Evolutionary conservation across 192 early-diverging fungal species (phyloP).

Genomic region (Coemansia sp.): DNA sequence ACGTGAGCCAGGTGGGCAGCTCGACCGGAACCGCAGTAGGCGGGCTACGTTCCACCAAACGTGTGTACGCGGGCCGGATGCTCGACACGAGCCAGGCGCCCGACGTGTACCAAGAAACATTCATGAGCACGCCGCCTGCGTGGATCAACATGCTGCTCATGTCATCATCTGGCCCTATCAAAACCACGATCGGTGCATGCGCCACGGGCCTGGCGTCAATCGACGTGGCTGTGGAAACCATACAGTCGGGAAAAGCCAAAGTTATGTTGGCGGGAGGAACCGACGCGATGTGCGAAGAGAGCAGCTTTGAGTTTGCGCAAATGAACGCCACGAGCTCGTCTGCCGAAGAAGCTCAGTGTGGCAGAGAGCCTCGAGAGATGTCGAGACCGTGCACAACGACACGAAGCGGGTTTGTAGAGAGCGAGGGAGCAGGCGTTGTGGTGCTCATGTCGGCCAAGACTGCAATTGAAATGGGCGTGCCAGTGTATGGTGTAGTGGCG

Average conservation of each 20-base stretch:
- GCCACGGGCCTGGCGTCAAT: constrained; percentile 90
- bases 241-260: constrained; percentile 86
- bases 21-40: constrained; percentile 84
- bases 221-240: constrained; percentile 88
- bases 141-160: constrained; percentile 96
- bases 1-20: constrained; percentile 91
- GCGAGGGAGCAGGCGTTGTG: constrained; percentile 86
- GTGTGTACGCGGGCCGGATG: constrained; percentile 76
- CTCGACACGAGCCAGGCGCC: constrained; percentile 81
- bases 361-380: constrained; percentile 88
- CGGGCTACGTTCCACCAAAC: constrained; percentile 71
- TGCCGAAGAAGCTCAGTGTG: constrained; percentile 72
- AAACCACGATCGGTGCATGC: constrained; percentile 77
- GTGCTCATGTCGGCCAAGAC: constrained; percentile 83
- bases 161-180: constrained; percentile 90
- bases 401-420: constrained; percentile 93
- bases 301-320: constrained; percentile 91
- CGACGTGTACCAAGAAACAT: constrained; percentile 94
- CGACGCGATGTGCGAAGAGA: constrained; percentile 89
- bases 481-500: constrained; percentile 87
- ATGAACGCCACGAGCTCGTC: constrained; percentile 93
- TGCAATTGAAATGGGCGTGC: constrained; percentile 87
- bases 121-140: constrained; percentile 93
- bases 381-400: constrained; percentile 87
- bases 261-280: constrained; percentile 87